phyloP scores from a whole-genome alignment of 257 asterid species.

The Euphrasia confusa region DNA sequence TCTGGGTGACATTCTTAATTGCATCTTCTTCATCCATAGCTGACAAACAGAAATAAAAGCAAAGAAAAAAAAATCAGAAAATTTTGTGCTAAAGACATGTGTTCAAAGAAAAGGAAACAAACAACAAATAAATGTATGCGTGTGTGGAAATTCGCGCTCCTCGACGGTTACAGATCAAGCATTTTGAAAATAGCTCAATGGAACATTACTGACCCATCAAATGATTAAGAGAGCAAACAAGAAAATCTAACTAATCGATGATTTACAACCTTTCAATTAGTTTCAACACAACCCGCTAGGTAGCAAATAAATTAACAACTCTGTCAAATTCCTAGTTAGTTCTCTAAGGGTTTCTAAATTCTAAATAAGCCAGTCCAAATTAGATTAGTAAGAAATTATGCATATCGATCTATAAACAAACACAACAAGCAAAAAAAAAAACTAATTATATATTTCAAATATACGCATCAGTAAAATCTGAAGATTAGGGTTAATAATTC shows the following conservation, averaged over 20 bases:
- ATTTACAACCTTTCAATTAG: too few species aligned
- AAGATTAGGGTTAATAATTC: not conserved
- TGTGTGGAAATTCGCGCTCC: too few species aligned
- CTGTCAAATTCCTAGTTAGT: not conserved
- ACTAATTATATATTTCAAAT: not conserved
- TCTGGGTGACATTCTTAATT: not conserved
- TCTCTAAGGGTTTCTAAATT: too few species aligned
- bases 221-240: too few species aligned
- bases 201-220: not conserved
- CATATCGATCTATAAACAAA: not conserved
- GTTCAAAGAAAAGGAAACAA: not conserved
- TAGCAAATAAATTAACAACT: not conserved
- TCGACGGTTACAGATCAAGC: too few species aligned
- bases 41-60: not conserved
- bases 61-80: not conserved
- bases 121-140: too few species aligned
- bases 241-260: too few species aligned
- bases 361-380: too few species aligned
- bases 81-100: not conserved
- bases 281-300: not conserved
- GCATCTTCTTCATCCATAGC: slow-evolving; percentile 6
- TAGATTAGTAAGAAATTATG: not conserved
- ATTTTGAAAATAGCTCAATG: not conserved
- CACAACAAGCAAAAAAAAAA: not conserved
- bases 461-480: not conserved